Evolutionary conservation across 345 rosid species (phyloP), one percentile per base, ranked within the genome.

Genomic region (Citrus australasica): DNA sequence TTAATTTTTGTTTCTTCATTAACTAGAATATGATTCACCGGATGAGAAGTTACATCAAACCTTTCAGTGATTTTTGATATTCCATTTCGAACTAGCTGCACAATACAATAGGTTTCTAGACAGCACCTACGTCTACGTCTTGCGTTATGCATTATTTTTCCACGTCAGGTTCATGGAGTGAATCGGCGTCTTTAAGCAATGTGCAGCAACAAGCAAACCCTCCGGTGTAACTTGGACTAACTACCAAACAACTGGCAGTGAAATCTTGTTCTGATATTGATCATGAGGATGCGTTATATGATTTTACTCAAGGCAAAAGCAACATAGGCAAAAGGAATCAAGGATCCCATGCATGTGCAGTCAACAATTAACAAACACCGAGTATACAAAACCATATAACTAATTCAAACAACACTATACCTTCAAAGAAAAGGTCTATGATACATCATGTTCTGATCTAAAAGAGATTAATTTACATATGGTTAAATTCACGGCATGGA

Each of bases 371-470:
- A 30, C 10, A 3, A 53, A 63, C 19, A 40, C 51, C 8, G 60
- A 53, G 25, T 2, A 7, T 14, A 46, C 7, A 62, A 58, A 58
- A 32, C 30, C 77, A 76, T 10, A 68, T 33, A 59, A 76, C 59
- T 8, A 64, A 79, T 65, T 56, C 70, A 70, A 74, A 69, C 65
- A 69, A 65, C 63, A 59, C 79, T 77, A 71, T 73, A 69, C 67
- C 19, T 60, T 11, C 11, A 55, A 51, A 77, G 73, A 79, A 55
- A 67, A 68, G 67, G 79, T 76, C 22, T 75, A 73, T 75, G 58
- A 72, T 81, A 86, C 86, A 85, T 40, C 79, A 77, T 60, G 65
- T 27, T 84, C 66, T 17, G 79, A 79, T 69, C 75, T 64, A 53
- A 16, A 56, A 59, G 53, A 7, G 17, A 74, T 68, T 60, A 71